A percentile compares a stretch with the other conserved stretches of the same genome.
Evolutionary conservation across 495 filamentous ascomycete species (phyloP).

Genomic region (Achaetomiella virescens): DNA sequence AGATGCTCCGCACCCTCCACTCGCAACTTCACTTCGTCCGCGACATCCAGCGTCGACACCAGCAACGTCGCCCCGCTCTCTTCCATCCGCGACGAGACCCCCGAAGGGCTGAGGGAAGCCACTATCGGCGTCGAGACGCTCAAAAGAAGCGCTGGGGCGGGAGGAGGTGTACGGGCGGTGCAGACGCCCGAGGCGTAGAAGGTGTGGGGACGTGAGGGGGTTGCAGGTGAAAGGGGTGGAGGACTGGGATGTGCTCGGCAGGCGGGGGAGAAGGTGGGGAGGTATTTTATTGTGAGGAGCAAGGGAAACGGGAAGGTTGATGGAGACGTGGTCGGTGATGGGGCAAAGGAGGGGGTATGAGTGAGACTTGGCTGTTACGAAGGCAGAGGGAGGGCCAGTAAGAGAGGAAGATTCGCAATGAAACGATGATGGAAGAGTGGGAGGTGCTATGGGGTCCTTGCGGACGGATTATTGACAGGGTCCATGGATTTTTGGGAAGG

Average conservation of each 20-base stretch:
- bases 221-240: slow-evolving; percentile 33
- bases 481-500: background rate
- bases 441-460: too few species aligned
- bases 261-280: slow-evolving; percentile 60
- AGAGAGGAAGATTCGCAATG: too few species aligned
- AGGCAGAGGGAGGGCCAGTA: background rate
- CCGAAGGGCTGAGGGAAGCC: slow-evolving; percentile 34
- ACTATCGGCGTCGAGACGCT: slow-evolving; percentile 39
- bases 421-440: too few species aligned
- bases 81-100: slow-evolving; percentile 77
- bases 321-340: background rate
- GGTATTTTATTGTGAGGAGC: slow-evolving; percentile 76
- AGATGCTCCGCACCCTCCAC: slow-evolving; percentile 66
- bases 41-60: slow-evolving; percentile 78
- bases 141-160: slow-evolving; percentile 28
- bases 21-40: slow-evolving; percentile 86
- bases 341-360: background rate
- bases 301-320: slow-evolving; percentile 3
- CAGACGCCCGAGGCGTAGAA: slow-evolving; percentile 37
- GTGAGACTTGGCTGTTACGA: background rate
- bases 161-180: slow-evolving; percentile 43
- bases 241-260: slow-evolving; percentile 64
- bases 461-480: too few species aligned
- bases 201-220: background rate
- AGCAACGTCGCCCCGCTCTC: slow-evolving; percentile 61